Evolutionary conservation across 495 filamentous ascomycete genomes (phyloP).

Genomic region (Penicillium ucsense): DNA sequence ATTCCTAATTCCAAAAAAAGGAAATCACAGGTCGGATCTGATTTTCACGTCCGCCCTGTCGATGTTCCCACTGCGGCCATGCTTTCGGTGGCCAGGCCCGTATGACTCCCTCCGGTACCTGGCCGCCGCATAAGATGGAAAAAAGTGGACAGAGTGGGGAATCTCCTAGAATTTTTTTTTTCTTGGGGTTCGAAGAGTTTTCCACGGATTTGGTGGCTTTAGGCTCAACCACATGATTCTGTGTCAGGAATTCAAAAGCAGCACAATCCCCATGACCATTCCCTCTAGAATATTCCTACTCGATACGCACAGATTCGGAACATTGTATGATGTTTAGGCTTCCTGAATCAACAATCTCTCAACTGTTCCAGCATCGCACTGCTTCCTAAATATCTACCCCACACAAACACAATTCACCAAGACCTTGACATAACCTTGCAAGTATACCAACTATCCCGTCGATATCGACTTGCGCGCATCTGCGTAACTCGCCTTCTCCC

Average conservation of each 20-base stretch:
- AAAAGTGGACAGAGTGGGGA: conserved; percentile 4
- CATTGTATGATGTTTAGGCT: conserved; percentile 21
- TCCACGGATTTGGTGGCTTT: conserved; percentile 20
- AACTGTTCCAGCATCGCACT: conserved; percentile 20
- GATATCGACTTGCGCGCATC: too few relatives aligned
- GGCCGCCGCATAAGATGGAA: conserved; percentile 3
- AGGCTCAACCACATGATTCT: conserved; percentile 18
- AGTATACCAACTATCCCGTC: too few relatives aligned
- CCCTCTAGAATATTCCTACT: not conserved
- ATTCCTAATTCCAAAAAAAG: conserved; percentile 1
- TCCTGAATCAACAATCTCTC: conserved; percentile 11
- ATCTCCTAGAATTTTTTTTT: conserved; percentile 6
- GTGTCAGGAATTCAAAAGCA: conserved; percentile 12
- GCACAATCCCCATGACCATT: not conserved
- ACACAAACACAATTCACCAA: not conserved
- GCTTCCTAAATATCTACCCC: conserved; percentile 14
- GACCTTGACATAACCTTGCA: too few relatives aligned
- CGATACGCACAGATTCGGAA: not conserved
- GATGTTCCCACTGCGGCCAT: not conserved
- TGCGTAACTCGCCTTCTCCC: too few relatives aligned
- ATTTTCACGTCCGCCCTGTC: not conserved
- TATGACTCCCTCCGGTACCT: conserved; percentile 11
- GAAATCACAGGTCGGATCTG: too few relatives aligned
- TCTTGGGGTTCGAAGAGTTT: conserved; percentile 5
- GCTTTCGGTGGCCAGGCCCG: conserved; percentile 2